Conservation (phyloP, 2,329 filamentous ascomycete genomes). For the Aureobasidium sp. region DNA sequence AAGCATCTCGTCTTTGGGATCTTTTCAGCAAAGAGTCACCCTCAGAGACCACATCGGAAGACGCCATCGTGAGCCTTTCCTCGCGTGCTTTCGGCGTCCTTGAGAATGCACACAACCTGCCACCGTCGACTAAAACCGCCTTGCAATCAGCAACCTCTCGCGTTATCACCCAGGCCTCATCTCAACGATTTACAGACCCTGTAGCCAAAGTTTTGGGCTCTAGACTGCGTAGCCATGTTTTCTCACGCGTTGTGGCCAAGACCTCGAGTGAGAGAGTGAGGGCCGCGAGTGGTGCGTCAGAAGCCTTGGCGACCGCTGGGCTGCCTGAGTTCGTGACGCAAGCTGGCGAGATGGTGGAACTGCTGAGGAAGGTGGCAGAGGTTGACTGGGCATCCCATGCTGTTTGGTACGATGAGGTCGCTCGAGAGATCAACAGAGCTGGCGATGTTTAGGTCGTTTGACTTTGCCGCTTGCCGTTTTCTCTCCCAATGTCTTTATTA, state of each 20-base stretch:
- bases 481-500: neutral
- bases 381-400: constrained; percentile 63
- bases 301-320: constrained; percentile 60
- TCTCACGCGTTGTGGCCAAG: constrained; percentile 54
- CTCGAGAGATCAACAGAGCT: constrained; percentile 20
- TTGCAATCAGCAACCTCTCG: constrained; percentile 35
- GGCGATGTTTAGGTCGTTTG: neutral
- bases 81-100: constrained; percentile 40
- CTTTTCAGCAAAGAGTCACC: constrained; percentile 47
- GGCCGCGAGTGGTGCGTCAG: constrained; percentile 59
- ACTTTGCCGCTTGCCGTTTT: neutral
- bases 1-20: constrained; percentile 62
- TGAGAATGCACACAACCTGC: constrained; percentile 44
- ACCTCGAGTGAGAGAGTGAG: constrained; percentile 64
- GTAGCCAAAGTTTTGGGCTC: constrained; percentile 61
- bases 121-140: constrained; percentile 36
- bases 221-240: constrained; percentile 58
- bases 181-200: constrained; percentile 41
- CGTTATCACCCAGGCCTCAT: constrained; percentile 47
- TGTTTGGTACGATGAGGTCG: constrained; percentile 61
- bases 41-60: constrained; percentile 10
- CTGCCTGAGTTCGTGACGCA: constrained; percentile 65
- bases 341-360: constrained; percentile 61
- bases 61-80: constrained; percentile 24
- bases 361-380: constrained; percentile 54